Evolutionary conservation across 495 filamentous ascomycete genomes (phyloP), one percentile per base, ranked within the genome.

Genomic region (Daldinia childiae): DNA sequence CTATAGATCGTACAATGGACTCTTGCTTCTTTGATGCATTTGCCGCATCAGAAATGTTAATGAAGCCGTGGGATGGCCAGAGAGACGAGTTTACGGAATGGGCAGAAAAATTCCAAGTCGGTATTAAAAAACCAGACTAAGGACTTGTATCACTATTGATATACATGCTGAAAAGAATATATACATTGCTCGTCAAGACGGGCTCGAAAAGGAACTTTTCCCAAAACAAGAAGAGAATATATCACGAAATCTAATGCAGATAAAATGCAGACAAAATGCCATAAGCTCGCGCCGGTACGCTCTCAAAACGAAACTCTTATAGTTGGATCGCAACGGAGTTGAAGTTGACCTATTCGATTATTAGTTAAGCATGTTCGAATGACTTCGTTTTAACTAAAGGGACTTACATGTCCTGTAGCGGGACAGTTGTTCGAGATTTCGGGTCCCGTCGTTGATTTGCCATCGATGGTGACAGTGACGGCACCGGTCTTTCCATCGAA

Each of bases 401-500:
- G 48, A 78, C 81, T 90, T 14, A 86, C 87, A 57, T 82, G 73
- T 0, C 84, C 87, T 15, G 81, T 69, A n/a, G 71, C 64, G 1
- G 78, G 72, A 52, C 87, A 88, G n/a, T 66, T 68, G 3, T 74
- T 79, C 0, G 75, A 76, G 57, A 91, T 88, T 1, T 71, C 74
- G 4, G 83, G 82, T 0, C 90, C 90, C 3, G 68, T 74, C 0
- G 73, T 68, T 7, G 76, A 77, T 34, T 81, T 83, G 0, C 87
- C 82, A 34, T 81, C 74, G 51, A 90, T 64, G 0, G 76, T 80
- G 30, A 91, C 76, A 14, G 74, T 82, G 2, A 90, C 88, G 4
- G 80, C 74, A 0, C 90, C 90, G 0, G 78, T 78, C 30, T 78
- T 74, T 4, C 82, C 80, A 58, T 79, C 78, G 66, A 89, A 88